Percentiles rank a stretch among this genome's conserved stretches.
These are phyloP conservation scores for Rhizodiscina lignyota DNA, from an alignment of 495 filamentous ascomycete species.

Conservation along the genomic window DNA sequence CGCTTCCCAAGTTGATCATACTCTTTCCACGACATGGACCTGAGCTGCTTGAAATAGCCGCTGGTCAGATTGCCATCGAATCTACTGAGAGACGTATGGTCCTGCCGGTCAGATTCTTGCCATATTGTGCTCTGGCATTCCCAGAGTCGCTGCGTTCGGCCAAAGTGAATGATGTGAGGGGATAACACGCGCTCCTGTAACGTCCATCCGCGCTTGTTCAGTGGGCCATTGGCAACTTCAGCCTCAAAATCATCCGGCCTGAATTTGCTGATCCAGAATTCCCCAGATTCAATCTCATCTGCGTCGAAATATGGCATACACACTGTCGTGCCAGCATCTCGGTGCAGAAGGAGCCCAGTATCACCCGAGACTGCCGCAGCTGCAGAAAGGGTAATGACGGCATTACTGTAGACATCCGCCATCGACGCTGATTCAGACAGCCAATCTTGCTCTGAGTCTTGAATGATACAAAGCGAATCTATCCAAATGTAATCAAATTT, in stretches of 20 bases:
- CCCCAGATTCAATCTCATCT: background rate
- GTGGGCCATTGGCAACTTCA: slow-evolving; percentile 2
- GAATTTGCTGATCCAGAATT: too few relatives aligned
- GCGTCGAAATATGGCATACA: background rate
- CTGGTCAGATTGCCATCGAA: too few relatives aligned
- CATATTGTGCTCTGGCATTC: too few relatives aligned
- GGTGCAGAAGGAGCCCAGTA: too few relatives aligned
- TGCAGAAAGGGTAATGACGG: slow-evolving; percentile 1
- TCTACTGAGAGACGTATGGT: too few relatives aligned
- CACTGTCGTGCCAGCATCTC: background rate
- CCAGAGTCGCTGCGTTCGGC: background rate
- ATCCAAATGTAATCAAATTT: slow-evolving; percentile 3
- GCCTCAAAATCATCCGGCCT: too few relatives aligned
- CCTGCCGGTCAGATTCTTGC: too few relatives aligned
- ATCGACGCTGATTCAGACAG: background rate
- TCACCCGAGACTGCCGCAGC: too few relatives aligned
- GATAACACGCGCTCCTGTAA: background rate
- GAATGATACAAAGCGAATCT: slow-evolving; percentile 2
- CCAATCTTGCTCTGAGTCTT: slow-evolving; percentile 3
- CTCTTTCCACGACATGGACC: too few relatives aligned
- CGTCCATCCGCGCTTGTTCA: background rate
- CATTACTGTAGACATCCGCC: slow-evolving; percentile 2
- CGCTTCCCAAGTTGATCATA: too few relatives aligned
- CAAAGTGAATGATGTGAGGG: background rate
- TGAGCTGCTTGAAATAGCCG: too few relatives aligned